Evolutionary conservation across 306 rosid genomes (phyloP).

Genomic region (Dalbergia cultrata): DNA sequence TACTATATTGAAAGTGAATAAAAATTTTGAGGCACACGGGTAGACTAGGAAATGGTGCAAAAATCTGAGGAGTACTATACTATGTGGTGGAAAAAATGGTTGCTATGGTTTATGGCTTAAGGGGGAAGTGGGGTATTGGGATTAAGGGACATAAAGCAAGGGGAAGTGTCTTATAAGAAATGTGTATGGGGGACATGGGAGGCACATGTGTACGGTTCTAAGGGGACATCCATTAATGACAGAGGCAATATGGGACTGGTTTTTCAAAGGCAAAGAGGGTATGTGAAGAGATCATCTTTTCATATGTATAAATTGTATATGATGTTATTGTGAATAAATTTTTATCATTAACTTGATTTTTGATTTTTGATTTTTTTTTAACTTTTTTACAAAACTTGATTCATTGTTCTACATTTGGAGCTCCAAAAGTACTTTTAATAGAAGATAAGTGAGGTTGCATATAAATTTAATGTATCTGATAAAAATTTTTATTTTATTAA

Average conservation of each 20-base stretch:
- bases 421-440: too few relatives aligned
- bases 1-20: slow-evolving; percentile 27
- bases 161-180: slow-evolving; percentile 52
- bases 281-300: too few relatives aligned
- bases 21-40: slow-evolving; percentile 73
- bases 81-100: slow-evolving; percentile 10
- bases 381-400: too few relatives aligned
- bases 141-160: slow-evolving; percentile 51
- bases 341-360: too few relatives aligned
- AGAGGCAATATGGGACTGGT: slow-evolving; percentile 46
- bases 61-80: slow-evolving; percentile 29
- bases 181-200: slow-evolving; percentile 68
- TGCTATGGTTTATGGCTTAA: slow-evolving; percentile 2
- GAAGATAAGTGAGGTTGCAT: too few relatives aligned
- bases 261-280: slow-evolving; percentile 17
- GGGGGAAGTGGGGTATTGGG: slow-evolving; percentile 58
- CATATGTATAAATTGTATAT: too few relatives aligned
- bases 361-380: too few relatives aligned
- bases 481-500: too few relatives aligned
- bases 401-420: too few relatives aligned
- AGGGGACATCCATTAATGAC: slow-evolving; percentile 74
- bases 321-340: too few relatives aligned
- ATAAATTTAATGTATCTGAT: too few relatives aligned
- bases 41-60: slow-evolving; percentile 79
- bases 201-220: slow-evolving; percentile 68